phyloP scores from a whole-genome alignment of 331 rosid species.

The Spiraea crenata region DNA sequence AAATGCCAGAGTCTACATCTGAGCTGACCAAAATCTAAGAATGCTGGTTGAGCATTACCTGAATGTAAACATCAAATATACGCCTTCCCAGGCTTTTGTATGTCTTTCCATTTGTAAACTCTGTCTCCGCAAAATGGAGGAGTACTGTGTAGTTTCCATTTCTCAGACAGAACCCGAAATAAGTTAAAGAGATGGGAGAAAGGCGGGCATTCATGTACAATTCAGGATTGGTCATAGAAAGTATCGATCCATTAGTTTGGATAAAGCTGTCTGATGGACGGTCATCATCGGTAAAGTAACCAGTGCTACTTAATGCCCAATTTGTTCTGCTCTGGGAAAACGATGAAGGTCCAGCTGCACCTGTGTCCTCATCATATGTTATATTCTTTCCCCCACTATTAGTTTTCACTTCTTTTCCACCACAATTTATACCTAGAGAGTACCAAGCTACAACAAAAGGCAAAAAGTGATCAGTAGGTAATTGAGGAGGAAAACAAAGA shows the following conservation, averaged over 20 bases:
- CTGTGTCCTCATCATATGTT: constrained; percentile 40
- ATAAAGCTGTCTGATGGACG: not conserved
- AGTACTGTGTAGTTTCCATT: constrained; percentile 62
- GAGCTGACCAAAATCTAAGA: not conserved
- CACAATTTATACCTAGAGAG: constrained; percentile 63
- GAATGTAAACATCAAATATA: constrained; percentile 68
- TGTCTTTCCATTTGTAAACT: constrained; percentile 45
- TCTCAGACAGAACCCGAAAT: constrained; percentile 64
- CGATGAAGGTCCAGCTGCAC: constrained; percentile 32
- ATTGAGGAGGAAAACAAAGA: not conserved
- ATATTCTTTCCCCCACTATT: constrained; percentile 9
- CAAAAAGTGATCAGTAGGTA: not conserved
- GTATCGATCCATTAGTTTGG: constrained; percentile 35
- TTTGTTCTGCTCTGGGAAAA: constrained; percentile 22
- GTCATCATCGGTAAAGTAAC: constrained; percentile 46
- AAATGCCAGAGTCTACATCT: not conserved
- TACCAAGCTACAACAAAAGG: constrained; percentile 27
- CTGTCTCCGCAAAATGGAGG: constrained; percentile 77
- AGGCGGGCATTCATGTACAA: constrained; percentile 61
- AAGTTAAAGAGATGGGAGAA: constrained; percentile 70
- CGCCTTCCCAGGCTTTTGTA: constrained; percentile 77
- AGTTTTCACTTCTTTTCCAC: constrained; percentile 36
- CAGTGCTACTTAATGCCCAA: constrained; percentile 73
- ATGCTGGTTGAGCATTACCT: constrained; percentile 30
- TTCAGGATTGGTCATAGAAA: constrained; percentile 41